Conservation (phyloP, 139 green algal species). For the Nannochloris sp. region DNA sequence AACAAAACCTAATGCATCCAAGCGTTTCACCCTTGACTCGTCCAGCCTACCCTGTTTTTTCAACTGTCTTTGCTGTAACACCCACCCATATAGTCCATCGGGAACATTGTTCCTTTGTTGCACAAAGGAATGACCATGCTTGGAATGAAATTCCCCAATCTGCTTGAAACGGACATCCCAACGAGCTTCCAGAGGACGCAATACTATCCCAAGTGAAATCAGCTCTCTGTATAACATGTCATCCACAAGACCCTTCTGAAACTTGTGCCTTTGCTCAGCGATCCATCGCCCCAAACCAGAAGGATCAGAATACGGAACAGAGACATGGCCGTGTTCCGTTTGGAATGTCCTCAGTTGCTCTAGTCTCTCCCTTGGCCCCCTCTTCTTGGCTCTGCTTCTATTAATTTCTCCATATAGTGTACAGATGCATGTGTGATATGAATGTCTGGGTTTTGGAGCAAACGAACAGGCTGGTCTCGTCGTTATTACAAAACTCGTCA, state of each 20-base stretch:
- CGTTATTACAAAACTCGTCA: too few species aligned
- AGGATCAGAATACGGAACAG: conserved; percentile 3
- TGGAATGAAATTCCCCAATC: conserved; percentile 21
- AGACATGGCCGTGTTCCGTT: conserved; percentile 10
- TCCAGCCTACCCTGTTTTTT: conserved; percentile 9
- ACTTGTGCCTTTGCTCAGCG: conserved; percentile 4
- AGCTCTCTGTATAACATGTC: not conserved
- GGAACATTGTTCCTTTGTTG: not conserved
- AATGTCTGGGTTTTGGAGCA: too few species aligned
- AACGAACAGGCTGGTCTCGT: too few species aligned
- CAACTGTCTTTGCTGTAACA: conserved; percentile 9
- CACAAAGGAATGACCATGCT: conserved; percentile 18
- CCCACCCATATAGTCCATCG: conserved; percentile 13
- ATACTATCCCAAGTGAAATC: conserved; percentile 1
- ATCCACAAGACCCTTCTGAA: conserved; percentile 4
- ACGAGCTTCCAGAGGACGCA: not conserved
- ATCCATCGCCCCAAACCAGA: conserved; percentile 19
- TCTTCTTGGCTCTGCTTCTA: not conserved
- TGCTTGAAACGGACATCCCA: conserved; percentile 16
- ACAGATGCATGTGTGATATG: too few species aligned
- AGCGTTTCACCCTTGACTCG: conserved; percentile 12
- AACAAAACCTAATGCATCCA: conserved; percentile 18
- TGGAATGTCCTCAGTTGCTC: conserved; percentile 1
- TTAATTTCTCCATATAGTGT: too few species aligned
- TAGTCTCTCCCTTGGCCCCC: not conserved